Conservation (phyloP, 208 protist species). For the Trypanosoma caninum region DNA sequence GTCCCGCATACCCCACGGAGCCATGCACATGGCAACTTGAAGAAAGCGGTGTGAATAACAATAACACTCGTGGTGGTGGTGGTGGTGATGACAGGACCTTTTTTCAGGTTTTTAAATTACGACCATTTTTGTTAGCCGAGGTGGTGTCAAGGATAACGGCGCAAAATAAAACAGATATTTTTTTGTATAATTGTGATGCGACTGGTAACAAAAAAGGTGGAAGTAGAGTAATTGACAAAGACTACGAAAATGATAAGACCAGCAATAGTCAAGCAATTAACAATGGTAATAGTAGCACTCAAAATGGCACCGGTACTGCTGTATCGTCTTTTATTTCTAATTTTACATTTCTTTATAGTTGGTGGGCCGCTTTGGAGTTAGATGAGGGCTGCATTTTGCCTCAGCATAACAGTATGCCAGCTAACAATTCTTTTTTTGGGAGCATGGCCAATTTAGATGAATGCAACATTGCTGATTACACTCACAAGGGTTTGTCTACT, state of each 20-base stretch:
- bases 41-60: slow-evolving; percentile 6
- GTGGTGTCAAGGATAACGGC: no score
- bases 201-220: not conserved
- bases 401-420: not conserved
- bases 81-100: no score
- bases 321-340: slow-evolving; percentile 23
- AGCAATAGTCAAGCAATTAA: not conserved
- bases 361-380: slow-evolving; percentile 34
- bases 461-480: no score
- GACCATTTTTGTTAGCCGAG: no score
- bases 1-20: slow-evolving; percentile 35
- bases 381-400: slow-evolving; percentile 15
- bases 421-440: not conserved
- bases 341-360: slow-evolving; percentile 27
- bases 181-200: no score
- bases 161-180: no score
- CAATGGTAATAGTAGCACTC: not conserved
- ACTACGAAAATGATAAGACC: not conserved
- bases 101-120: no score
- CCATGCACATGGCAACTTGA: slow-evolving; percentile 42
- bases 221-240: not conserved
- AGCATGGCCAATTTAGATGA: slow-evolving; percentile 6
- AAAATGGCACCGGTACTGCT: not conserved
- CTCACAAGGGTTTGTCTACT: no score
- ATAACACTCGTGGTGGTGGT: not conserved